These are phyloP conservation scores for Stemphylium vesicarium DNA, from an alignment of 2,329 filamentous ascomycete genomes.

Conservation along the genomic window DNA sequence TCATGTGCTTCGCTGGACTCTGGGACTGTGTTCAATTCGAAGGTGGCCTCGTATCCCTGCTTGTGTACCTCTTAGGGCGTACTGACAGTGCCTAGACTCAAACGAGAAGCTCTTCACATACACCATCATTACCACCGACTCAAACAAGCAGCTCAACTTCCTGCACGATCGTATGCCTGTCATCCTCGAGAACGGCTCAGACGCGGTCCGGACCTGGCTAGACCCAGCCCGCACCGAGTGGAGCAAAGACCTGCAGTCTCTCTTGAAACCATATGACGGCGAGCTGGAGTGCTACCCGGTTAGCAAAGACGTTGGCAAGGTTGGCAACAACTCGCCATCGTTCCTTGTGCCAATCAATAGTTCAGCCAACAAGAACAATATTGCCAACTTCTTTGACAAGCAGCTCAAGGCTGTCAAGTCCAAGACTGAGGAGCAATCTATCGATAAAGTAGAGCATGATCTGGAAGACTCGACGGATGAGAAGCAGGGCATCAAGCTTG, in stretches of 20 bases:
- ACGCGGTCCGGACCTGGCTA: conserved; percentile 75
- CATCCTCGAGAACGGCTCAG: conserved; percentile 78
- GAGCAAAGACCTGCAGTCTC: conserved; percentile 76
- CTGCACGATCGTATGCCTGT: conserved; percentile 97
- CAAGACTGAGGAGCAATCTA: conserved; percentile 1
- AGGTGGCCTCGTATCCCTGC: conserved; percentile 52
- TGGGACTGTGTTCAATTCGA: conserved; percentile 90
- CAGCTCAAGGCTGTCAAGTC: conserved; percentile 47
- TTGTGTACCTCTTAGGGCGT: neutral
- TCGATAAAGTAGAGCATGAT: conserved; percentile 32
- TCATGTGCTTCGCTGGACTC: conserved; percentile 89
- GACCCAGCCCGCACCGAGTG: conserved; percentile 75
- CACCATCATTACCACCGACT: conserved; percentile 89
- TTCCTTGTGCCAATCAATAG: conserved; percentile 86
- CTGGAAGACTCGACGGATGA: conserved; percentile 9
- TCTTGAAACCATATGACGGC: conserved; percentile 80
- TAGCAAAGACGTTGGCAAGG: conserved; percentile 87
- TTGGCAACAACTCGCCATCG: conserved; percentile 84
- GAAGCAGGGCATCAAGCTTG: conserved; percentile 39
- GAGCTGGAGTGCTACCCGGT: conserved; percentile 87
- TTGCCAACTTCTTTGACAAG: conserved; percentile 88
- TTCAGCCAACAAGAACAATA: conserved; percentile 88
- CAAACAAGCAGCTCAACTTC: conserved; percentile 82
- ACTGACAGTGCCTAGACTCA: conserved; percentile 55
- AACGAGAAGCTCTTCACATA: conserved; percentile 82